Percentiles rank a stretch among this genome's conserved stretches.
These are phyloP conservation scores for Fusarium ramigenum DNA, from an alignment of 2,329 filamentous ascomycete species.

Conservation along the genomic window DNA sequence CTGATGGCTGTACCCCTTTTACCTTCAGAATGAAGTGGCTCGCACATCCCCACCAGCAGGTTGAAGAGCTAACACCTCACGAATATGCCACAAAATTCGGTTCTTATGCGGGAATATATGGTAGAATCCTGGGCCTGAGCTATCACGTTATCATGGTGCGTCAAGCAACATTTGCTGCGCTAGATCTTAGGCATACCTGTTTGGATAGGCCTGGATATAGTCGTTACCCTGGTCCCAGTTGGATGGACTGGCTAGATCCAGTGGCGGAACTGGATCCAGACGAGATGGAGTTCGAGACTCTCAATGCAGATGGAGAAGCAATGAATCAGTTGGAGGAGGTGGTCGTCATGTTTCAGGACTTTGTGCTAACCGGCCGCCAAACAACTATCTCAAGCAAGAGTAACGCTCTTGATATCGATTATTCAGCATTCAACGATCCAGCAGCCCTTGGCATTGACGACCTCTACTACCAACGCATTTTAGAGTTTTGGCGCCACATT, in stretches of 20 bases:
- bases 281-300: background rate
- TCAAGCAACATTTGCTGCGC: background rate
- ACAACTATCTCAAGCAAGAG: fast-evolving
- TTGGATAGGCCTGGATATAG: background rate
- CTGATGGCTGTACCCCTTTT: background rate
- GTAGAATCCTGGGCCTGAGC: fast-evolving
- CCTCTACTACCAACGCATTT: fast-evolving
- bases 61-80: fast-evolving
- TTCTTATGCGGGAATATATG: fast-evolving
- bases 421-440: fast-evolving
- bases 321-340: fast-evolving
- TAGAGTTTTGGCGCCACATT: fast-evolving
- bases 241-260: fast-evolving
- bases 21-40: background rate
- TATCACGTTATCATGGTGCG: background rate
- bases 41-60: fast-evolving
- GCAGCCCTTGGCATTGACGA: fast-evolving
- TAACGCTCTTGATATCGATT: background rate
- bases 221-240: fast-evolving
- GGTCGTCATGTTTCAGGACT: background rate
- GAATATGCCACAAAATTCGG: fast-evolving
- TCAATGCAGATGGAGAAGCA: fast-evolving
- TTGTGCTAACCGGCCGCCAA: fast-evolving
- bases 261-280: background rate
- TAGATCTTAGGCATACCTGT: fast-evolving